phyloP scores from a whole-genome alignment of 2,329 filamentous ascomycete genomes.

The Aphanocladium album region DNA sequence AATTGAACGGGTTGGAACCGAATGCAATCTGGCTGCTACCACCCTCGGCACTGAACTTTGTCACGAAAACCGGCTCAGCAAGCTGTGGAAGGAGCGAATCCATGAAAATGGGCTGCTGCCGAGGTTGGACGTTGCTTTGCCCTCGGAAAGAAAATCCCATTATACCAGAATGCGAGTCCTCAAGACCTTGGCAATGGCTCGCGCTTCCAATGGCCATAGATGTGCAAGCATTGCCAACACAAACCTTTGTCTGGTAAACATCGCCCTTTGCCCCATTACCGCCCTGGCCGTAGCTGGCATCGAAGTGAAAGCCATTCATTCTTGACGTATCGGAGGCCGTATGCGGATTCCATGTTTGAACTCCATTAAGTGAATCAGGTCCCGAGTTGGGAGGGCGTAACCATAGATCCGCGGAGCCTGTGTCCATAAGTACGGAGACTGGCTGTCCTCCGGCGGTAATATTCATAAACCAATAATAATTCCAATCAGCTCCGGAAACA shows the following conservation, averaged over 20 bases:
- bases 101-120: background rate
- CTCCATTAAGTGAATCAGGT: background rate
- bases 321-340: background rate
- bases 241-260: background rate
- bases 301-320: background rate
- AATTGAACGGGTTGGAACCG: background rate
- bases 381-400: background rate
- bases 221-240: background rate
- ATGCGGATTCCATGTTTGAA: background rate
- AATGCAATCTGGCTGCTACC: background rate
- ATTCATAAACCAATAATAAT: background rate
- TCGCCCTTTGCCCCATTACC: background rate
- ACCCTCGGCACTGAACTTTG: background rate
- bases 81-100: background rate
- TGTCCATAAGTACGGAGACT: background rate
- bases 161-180: background rate
- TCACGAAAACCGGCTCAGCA: background rate
- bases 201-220: background rate
- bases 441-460: background rate
- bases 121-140: background rate
- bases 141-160: background rate
- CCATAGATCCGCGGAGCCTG: background rate
- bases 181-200: background rate
- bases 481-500: background rate
- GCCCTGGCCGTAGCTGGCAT: background rate